Percentiles rank a stretch among this genome's conserved stretches.
phyloP scores from a whole-genome alignment of 2,329 filamentous ascomycete genomes.

The Exophiala sideris region DNA sequence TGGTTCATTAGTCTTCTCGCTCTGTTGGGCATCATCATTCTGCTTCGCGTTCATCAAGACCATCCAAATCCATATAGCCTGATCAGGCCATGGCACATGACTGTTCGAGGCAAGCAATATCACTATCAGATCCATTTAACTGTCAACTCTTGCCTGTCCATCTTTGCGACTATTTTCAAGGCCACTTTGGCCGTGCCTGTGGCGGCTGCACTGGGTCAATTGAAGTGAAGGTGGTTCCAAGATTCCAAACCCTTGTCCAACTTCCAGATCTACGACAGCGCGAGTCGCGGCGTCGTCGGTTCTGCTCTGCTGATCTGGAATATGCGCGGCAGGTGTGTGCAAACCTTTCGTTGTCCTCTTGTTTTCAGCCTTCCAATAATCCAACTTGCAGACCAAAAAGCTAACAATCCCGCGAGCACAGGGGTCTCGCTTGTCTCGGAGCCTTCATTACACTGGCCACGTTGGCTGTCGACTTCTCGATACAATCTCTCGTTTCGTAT shows the following conservation, averaged over 20 bases:
- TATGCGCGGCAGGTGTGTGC: not conserved
- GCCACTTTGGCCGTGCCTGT: constrained; percentile 28
- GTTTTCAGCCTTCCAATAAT: too few relatives aligned
- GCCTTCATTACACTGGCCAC: constrained; percentile 29
- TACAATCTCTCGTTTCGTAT: constrained; percentile 28
- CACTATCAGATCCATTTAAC: not conserved
- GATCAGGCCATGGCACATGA: not conserved
- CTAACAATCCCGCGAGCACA: not conserved
- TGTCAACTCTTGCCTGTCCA: constrained; percentile 32
- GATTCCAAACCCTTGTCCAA: constrained; percentile 23
- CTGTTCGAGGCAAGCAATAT: too few relatives aligned
- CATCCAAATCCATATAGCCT: constrained; percentile 4
- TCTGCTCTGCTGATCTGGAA: constrained; percentile 28
- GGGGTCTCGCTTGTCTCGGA: constrained; percentile 24
- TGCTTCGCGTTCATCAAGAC: constrained; percentile 6
- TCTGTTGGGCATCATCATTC: constrained; percentile 6
- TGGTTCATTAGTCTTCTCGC: constrained; percentile 1
- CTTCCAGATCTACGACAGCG: constrained; percentile 31
- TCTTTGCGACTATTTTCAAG: constrained; percentile 31
- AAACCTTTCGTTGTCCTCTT: too few relatives aligned
- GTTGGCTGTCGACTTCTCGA: constrained; percentile 31
- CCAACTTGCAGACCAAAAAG: too few relatives aligned
- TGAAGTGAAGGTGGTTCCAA: constrained; percentile 32
- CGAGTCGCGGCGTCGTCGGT: constrained; percentile 32
- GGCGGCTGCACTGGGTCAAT: constrained; percentile 31